Percentiles rank a stretch among this genome's conserved stretches.
phyloP scores from a whole-genome alignment of 108 stramenopile species.

The Cylindrotheca closterium region DNA sequence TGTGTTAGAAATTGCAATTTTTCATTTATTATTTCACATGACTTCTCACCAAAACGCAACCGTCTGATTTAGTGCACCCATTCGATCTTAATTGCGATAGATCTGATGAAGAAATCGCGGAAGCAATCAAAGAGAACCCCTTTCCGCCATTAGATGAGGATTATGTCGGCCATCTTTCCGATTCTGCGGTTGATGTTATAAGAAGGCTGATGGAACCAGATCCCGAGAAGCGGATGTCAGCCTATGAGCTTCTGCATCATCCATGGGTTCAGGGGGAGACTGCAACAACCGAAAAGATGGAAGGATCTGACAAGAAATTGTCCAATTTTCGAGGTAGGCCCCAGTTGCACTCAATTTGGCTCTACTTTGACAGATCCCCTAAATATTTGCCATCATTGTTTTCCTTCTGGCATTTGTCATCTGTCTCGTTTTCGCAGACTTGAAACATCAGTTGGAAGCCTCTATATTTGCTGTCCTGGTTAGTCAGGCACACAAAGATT shows the following conservation, averaged over 20 bases:
- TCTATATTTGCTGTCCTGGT: slow-evolving; percentile 77
- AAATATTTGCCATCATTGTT: no score
- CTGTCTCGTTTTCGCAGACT: no score
- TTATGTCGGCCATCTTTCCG: slow-evolving; percentile 55
- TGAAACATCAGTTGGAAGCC: slow-evolving; percentile 62
- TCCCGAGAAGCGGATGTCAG: slow-evolving; percentile 66
- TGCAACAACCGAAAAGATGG: slow-evolving; percentile 62
- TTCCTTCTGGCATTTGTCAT: no score
- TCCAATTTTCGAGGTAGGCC: slow-evolving; percentile 69
- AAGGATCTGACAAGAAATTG: slow-evolving; percentile 70
- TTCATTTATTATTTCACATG: no score
- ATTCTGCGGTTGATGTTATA: slow-evolving; percentile 75
- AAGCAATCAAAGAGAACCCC: slow-evolving; percentile 43
- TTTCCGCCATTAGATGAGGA: slow-evolving; percentile 39
- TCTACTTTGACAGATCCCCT: no score
- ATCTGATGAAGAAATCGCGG: slow-evolving; percentile 69
- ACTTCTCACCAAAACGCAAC: no score
- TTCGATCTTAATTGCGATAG: slow-evolving; percentile 67
- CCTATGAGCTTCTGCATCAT: slow-evolving; percentile 78
- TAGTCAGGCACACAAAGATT: slow-evolving; percentile 45
- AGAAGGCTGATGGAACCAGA: slow-evolving; percentile 65
- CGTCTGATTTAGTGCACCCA: no score
- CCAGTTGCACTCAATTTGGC: no score
- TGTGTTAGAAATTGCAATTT: no score
- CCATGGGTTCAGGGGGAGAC: slow-evolving; percentile 87